These are phyloP conservation scores for Verticillium klebahnii DNA, from an alignment of 2,329 filamentous ascomycete genomes.

Conservation along the genomic window DNA sequence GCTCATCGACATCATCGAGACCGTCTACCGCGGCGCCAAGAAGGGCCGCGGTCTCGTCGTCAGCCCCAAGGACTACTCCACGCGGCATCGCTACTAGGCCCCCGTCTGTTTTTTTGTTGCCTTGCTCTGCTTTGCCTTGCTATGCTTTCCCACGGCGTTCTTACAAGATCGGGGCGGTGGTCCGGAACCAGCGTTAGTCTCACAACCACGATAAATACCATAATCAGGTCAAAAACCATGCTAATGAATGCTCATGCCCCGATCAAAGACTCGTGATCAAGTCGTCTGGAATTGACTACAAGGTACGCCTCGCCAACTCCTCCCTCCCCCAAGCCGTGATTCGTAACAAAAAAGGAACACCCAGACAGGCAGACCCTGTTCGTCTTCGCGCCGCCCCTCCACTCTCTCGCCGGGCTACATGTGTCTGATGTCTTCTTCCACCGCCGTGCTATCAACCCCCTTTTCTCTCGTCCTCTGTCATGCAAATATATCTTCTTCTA, in stretches of 20 bases:
- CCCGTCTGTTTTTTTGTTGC: not conserved
- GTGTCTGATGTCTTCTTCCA: not conserved
- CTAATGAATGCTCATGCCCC: not conserved
- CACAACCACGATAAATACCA: not conserved
- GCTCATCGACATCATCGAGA: conserved; percentile 97
- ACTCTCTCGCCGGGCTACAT: not conserved
- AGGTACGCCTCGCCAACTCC: not conserved
- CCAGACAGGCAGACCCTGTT: not conserved
- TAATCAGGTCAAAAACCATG: not conserved
- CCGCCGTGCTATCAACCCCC: not conserved
- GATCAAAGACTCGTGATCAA: no score
- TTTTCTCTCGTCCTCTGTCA: not conserved
- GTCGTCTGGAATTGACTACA: not conserved
- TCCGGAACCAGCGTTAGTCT: not conserved
- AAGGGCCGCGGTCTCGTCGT: conserved; percentile 96
- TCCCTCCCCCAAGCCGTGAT: not conserved
- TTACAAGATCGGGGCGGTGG: not conserved
- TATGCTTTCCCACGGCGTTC: not conserved
- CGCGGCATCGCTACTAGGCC: conserved; percentile 29
- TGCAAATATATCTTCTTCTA: not conserved
- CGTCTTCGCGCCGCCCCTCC: not conserved
- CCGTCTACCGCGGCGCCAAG: conserved; percentile 96
- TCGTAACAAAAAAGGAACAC: not conserved
- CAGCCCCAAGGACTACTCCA: conserved; percentile 70
- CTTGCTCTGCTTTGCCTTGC: not conserved